Base-by-base conservation (phyloP, 805 yeast genomes). In the Kodamaea hsintzibuensis region DNA sequence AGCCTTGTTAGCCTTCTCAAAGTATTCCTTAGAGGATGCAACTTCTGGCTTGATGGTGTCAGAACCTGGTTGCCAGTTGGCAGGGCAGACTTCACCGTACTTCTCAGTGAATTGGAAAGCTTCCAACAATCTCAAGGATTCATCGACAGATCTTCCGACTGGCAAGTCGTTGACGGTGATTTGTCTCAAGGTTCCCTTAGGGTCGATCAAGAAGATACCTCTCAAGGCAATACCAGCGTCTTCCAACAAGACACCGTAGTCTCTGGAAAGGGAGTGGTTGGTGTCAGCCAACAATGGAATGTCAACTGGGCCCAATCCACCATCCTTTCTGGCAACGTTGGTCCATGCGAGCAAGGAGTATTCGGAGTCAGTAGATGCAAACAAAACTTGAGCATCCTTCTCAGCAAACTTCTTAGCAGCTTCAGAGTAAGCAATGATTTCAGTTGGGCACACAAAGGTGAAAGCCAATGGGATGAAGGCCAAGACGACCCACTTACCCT, bases 41-140 rank as follows among this genome's bases (percentile, higher is more conserved):
- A 92, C 96, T 56, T 88, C 93, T 53, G 82, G 84, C 76, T 86
- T 87, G 80, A 91, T 91, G 76, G 96, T 89, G 72, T 89, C 96
- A 59, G 89, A 74, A 80, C 99, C 99, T 60, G 74, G 75, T 61
- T 70, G 73, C 99, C 99, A 93, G 96, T 93, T 95, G 74, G 98
- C 98, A 69, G 99, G 99, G 82, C 98, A 92, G 64, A 93, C 99
- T 82, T 96, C 97, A 81, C 99, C 99, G 86, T 95, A 82, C 82
- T 90, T 89, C 78, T 92, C 98, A 68, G 97, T 89, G 92, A 96
- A 95, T 82, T 93, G 97, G 97, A 95, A 95, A 66, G 98, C 99
- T 75, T 95, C 98, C 60, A 95, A 84, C 72, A 95, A 85, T 87
- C 99, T 92, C 72, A 91, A 82, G 63, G 98, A 88, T 85, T 95